Base-by-base conservation (phyloP, 257 asterid genomes). In the Petrea volubilis region DNA sequence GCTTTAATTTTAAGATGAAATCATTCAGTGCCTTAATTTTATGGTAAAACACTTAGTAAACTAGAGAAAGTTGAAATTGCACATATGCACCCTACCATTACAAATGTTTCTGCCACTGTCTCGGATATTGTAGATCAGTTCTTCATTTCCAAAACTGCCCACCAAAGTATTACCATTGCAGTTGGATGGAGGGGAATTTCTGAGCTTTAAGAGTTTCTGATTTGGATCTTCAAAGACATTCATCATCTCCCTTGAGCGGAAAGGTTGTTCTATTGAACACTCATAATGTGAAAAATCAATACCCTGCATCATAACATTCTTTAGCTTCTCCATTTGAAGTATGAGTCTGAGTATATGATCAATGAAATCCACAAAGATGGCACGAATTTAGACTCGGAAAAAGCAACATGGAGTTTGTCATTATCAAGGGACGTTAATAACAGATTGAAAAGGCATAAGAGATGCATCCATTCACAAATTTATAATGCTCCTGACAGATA, bases 261-360 rank as follows among this genome's bases (percentile, higher is more conserved):
- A 79, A 72, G 78, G 72, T 61, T 73, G 83, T 60, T 81, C 85
- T 62, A 64, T 55, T 47, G 75, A 71, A 66, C 74, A 61, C 71
- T 59, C 75, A 64, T 67, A 36, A 23, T 68, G 51, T 70, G 88
- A 74, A 58, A 71, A 72, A 75, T 68, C 82, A 62, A 69, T 70
- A 50, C 78, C 83, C 83, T 78, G 78, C 89, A 78, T 73, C 79
- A 81, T 64, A 21, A 71, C 70, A 71, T 75, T 86, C 87, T 81
- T 80, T 51, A 60, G 61, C 78, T 65, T 57, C 51, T 58, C 18
- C 62, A 73, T 59, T 72, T 56, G 68, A 59, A 24, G 49, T 29
- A 50, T 40, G 38, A 56, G 60, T 64, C 17, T 61, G 62, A 65
- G 40, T 69, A 33, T 64, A 69, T 38, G 52, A 17, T 17, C 47